phyloP scores from a whole-genome alignment of 805 yeast genomes.

The Torulaspora indica region DNA sequence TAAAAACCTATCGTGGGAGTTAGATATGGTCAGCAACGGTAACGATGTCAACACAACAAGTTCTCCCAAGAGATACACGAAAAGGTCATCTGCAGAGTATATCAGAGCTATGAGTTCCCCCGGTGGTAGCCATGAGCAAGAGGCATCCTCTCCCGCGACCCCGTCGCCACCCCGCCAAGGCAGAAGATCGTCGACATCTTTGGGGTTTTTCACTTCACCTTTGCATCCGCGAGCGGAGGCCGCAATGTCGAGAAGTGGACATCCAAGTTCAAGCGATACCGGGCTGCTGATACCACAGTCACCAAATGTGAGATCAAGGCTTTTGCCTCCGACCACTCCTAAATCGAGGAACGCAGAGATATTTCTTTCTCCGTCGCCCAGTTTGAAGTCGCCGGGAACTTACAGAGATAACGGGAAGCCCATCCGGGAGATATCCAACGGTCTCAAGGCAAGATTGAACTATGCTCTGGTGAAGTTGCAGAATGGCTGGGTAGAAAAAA shows the following conservation, averaged over 20 bases:
- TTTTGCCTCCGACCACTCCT: constrained; percentile 35
- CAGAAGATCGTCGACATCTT: constrained; percentile 25
- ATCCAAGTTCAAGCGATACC: constrained; percentile 5
- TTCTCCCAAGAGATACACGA: constrained; percentile 18
- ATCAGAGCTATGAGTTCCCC: constrained; percentile 18
- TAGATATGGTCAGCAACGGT: constrained; percentile 13
- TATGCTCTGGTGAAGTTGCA: constrained; percentile 41
- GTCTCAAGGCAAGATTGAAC: constrained; percentile 39
- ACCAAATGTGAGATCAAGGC: constrained; percentile 18
- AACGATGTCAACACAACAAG: constrained; percentile 6
- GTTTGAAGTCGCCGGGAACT: constrained; percentile 30
- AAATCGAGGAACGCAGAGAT: constrained; percentile 31
- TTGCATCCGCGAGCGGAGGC: constrained; percentile 18
- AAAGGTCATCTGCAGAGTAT: constrained; percentile 17
- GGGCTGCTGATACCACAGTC: constrained; percentile 17
- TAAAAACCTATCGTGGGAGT: background rate
- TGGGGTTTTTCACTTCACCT: constrained; percentile 31
- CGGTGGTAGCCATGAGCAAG: constrained; percentile 9
- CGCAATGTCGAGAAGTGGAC: constrained; percentile 6
- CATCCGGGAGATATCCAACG: constrained; percentile 39
- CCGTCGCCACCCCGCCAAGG: constrained; percentile 27
- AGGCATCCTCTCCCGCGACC: constrained; percentile 22
- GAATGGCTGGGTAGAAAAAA: constrained; percentile 33
- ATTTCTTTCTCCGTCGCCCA: constrained; percentile 34
- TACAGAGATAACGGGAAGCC: constrained; percentile 34